Evolutionary conservation across 2,329 filamentous ascomycete species (phyloP), one percentile per base, ranked within the genome.

Genomic region (Diaporthe helianthi): DNA sequence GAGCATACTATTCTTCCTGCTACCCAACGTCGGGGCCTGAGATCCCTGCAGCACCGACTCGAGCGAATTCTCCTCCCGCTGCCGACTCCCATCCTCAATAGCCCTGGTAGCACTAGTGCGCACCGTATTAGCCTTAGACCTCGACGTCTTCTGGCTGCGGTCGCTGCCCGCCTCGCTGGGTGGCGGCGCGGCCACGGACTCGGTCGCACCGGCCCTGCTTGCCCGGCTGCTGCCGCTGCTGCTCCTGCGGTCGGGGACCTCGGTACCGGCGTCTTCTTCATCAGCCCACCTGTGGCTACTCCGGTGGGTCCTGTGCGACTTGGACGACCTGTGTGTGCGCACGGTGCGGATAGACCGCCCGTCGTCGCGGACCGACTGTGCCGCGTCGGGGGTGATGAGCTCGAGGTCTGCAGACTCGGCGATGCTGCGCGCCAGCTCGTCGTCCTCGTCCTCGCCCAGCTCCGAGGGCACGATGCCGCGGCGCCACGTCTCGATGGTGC

Each of bases 401-500:
- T 89, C 87, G 29, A 71, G 54, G 22, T 71, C 69, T 1, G 68
- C 69, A 24, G 55, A 69, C 49, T 85, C 74, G 58, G 88, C 86
- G 13, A 82, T 85, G 44, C 71, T 73, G 44, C 76, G 82, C 69
- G 64, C 64, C 29, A 67, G 29, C 38, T 41, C 60, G 3, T 64
- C 60, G 31, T 49, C 64, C 31, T 31, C 51, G 13, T 83, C 83
- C 31, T 9, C 31, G 47, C 82, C 82, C 33, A 82, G 83, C 63
- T 81, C 83, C 36, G 78, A 80, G 0, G 84, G 80, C 68, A 80
- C 74, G 72, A 89, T 88, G 33, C 87, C 87, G n/a, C 87, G 80
- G 9, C 86, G 81, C 87, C 87, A 89, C 0, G 79, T 81, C 76
- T 89, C 87, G 55, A 89, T 89, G 24, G 81, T 81, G 79, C 86